Evolutionary conservation across 768 basidiomycete species (phyloP), one percentile per base, ranked within the genome.

Genomic region (Clitopilus passeckerianus): DNA sequence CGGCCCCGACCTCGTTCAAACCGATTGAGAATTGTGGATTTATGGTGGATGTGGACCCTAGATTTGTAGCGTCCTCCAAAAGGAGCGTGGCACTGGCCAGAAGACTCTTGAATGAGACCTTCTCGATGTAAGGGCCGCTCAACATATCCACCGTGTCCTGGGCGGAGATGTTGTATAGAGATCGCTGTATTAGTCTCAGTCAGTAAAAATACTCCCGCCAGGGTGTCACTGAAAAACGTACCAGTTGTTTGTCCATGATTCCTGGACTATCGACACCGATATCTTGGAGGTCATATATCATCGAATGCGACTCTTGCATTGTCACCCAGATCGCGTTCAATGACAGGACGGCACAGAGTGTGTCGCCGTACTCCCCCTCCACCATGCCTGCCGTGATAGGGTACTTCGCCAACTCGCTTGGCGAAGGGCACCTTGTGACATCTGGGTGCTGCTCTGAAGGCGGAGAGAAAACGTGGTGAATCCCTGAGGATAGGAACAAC

Each of bases 301-400:
- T 75, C 0, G 77, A 74, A 9, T 80, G 75, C 1, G 74, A 72
- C 30, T 76, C 78, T 27, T 77, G 74, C 1, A 73, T 72, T 10
- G 78, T 74, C 18, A 76, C 69, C 78, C 79, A 82, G 59, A 73
- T 77, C 37, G 77, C 75, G 63, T 82, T 81, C 52, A 83, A 64
- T 18, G 75, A 68, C 5, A 74, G 60, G 0, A 68, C 70, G 6
- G 71, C 67, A 73, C 75, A 76, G 30, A 75, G 73, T 2, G 68
- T 73, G 44, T 68, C 60, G n/a, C 74, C 66, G 2, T 70, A 68
- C 62, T 74, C 74, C 24, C 67, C 69, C 44, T 72, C 70, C 41
- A 72, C 69, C 0, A 65, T 61, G 0, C 62, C 54, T 54, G 72
- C 66, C 0, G 59, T 53, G 6, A 68, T 62, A 15, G 65, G 62